Base-by-base conservation (phyloP, 768 basidiomycete genomes). In the Podaxis carcinomalis region DNA sequence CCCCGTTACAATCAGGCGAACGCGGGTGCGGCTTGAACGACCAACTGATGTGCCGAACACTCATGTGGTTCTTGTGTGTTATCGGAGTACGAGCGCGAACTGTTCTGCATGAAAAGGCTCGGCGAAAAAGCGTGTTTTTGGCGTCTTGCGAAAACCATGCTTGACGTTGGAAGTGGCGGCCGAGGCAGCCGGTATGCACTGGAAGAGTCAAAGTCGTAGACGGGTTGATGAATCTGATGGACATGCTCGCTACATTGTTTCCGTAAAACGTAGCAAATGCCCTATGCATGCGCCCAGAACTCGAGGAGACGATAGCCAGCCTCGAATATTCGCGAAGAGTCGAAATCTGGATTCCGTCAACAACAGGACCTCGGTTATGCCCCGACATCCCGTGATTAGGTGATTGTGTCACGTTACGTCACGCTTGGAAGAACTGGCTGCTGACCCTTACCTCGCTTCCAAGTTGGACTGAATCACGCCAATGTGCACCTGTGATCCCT, bases 231-330 rank as follows among this genome's bases (percentile, higher is more conserved):
- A n/a, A 32, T 61, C 40, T 51, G 59, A 42, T 36, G 50, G 14
- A 32, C 60, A 62, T 61, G 68, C 70, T 68, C 71, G 69, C 73
- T 78, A 77, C 77, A 78, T 78, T 72, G 65, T 71, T 74, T 68
- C 71, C 67, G 68, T 58, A 66, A 63, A 64, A 59, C 59, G 61
- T 67, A 67, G 69, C 70, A 65, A 68, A 68, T 58, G 71, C 70
- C 66, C 72, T 78, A 78, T 78, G 74, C 79, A 80, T 80, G 71
- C 77, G 76, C 77, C 68, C 65, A 68, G 61, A 69, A 63, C 68
- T 68, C 63, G 65, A 65, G 57, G 61, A 66, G 64, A 64, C 64
- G 28, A 42, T 11, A 56, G 47, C 57, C 57, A 51, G 57, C 56
- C 59, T 56, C 51, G 61, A 32, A 42, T 51, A 19, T 56, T 61